Percentiles rank a stretch among this genome's conserved stretches.
Evolutionary conservation across 78 protist species (phyloP).

Genomic region (Dictyostelium intermedium): DNA sequence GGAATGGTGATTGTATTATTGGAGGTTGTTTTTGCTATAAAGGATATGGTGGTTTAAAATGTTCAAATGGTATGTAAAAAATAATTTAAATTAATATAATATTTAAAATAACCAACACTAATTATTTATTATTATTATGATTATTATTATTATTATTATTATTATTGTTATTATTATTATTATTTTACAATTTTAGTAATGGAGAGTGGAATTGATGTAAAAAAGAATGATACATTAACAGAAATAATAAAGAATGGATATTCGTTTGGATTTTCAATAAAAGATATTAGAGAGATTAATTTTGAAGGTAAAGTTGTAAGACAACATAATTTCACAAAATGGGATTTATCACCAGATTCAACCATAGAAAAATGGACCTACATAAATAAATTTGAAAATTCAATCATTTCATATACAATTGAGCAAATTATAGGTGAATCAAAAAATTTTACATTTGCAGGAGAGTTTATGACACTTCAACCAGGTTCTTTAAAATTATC

Average conservation of each 20-base stretch:
- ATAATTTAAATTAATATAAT: background rate
- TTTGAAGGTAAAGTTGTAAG: background rate
- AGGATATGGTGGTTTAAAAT: background rate
- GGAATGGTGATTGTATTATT: background rate
- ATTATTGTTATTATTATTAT: background rate
- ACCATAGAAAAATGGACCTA: background rate
- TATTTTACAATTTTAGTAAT: background rate
- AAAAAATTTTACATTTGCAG: constrained; percentile 15
- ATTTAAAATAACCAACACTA: too few relatives aligned
- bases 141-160: too few relatives aligned
- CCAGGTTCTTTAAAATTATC: constrained; percentile 10
- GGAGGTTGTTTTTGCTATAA: background rate
- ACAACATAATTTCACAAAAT: background rate
- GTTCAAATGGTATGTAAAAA: background rate
- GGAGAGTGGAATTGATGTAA: background rate
- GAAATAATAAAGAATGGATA: background rate
- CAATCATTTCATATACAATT: constrained; percentile 6
- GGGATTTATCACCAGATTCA: background rate
- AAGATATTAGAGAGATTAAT: background rate
- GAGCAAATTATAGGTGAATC: background rate
- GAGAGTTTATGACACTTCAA: background rate
- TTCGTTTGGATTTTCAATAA: constrained; percentile 9
- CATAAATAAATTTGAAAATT: background rate
- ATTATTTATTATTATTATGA: too few relatives aligned
- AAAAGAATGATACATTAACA: background rate